These are phyloP conservation scores for Mycena amicta DNA, from an alignment of 768 basidiomycete genomes.

Conservation along the genomic window DNA sequence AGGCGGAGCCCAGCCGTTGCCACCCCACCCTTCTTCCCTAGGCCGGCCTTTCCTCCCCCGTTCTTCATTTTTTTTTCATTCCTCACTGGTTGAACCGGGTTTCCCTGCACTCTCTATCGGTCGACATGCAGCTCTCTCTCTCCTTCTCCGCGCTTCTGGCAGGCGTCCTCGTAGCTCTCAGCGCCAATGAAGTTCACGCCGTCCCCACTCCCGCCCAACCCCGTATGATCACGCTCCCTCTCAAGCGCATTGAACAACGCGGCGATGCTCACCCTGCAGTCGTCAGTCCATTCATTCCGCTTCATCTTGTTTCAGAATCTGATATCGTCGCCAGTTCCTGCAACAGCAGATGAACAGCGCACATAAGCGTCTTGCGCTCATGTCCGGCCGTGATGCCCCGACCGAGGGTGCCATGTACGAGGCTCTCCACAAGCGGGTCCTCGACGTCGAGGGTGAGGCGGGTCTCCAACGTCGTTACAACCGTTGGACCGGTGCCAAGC, in stretches of 20 bases:
- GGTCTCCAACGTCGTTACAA: conserved; percentile 28
- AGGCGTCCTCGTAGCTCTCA: conserved; percentile 48
- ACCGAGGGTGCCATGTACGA: conserved; percentile 48
- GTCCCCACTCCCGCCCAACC: conserved; percentile 39
- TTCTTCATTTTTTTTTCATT: conserved; percentile 26
- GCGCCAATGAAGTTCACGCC: conserved; percentile 42
- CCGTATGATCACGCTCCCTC: conserved; percentile 44
- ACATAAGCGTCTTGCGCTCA: neutral
- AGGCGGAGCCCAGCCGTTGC: conserved; percentile 5
- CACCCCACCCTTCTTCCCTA: conserved; percentile 25
- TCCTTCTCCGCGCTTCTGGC: conserved; percentile 44
- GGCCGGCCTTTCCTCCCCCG: conserved; percentile 39
- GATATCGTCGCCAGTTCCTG: neutral
- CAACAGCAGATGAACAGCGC: neutral
- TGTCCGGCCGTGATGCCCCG: conserved; percentile 34
- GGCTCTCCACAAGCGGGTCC: conserved; percentile 51
- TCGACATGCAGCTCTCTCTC: conserved; percentile 30
- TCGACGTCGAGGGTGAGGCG: conserved; percentile 37
- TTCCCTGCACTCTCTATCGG: conserved; percentile 53
- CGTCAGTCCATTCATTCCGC: conserved; percentile 35
- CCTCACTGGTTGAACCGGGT: conserved; percentile 25
- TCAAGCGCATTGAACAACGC: conserved; percentile 39
- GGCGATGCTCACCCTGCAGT: conserved; percentile 38
- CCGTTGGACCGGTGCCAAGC: conserved; percentile 1
- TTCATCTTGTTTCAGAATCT: neutral